phyloP scores from a whole-genome alignment of 495 filamentous ascomycete species.

The Trichoderma virens region DNA sequence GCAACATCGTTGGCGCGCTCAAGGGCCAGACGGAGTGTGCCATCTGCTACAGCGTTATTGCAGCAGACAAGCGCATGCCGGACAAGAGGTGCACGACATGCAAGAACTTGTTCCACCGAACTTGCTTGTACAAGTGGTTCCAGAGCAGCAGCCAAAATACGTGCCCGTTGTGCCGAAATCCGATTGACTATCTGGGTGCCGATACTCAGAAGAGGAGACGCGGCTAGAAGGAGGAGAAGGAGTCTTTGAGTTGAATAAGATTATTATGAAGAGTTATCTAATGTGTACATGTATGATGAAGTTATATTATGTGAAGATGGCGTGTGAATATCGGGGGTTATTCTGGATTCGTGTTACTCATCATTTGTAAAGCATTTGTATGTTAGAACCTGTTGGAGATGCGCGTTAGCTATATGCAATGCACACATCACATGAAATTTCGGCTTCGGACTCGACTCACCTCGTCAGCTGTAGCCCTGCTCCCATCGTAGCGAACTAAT shows the following conservation, averaged over 20 bases:
- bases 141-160: constrained; percentile 81
- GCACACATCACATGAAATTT: no score
- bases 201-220: constrained; percentile 11
- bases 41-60: constrained; percentile 93
- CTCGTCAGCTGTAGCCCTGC: constrained; percentile 18
- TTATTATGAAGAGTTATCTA: neutral
- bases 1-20: constrained; percentile 75
- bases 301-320: neutral
- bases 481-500: constrained; percentile 28
- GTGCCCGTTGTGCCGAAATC: constrained; percentile 83
- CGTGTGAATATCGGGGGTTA: neutral
- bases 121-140: constrained; percentile 94
- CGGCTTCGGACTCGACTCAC: no score
- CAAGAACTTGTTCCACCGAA: constrained; percentile 85
- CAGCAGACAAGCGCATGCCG: constrained; percentile 76
- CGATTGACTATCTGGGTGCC: constrained; percentile 54
- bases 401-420: no score
- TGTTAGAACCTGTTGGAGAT: neutral
- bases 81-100: constrained; percentile 89
- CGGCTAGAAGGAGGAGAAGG: neutral
- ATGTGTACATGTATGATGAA: constrained; percentile 2
- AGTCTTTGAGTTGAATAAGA: neutral
- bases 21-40: constrained; percentile 94
- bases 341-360: neutral
- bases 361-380: neutral